phyloP scores from a whole-genome alignment of 257 asterid genomes.

The Apocynum venetum region DNA sequence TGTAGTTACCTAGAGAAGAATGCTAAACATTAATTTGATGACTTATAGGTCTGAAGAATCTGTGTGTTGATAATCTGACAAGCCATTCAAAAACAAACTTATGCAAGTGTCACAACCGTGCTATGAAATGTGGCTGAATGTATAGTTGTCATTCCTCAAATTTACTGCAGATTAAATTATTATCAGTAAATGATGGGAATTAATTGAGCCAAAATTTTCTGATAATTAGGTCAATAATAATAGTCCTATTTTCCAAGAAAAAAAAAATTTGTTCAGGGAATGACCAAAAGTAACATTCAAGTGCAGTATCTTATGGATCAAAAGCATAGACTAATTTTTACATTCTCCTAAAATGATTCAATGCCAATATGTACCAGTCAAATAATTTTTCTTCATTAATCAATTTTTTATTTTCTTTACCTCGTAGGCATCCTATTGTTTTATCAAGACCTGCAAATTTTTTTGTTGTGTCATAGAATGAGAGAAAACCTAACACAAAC shows the following conservation, averaged over 20 bases:
- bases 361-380: background rate
- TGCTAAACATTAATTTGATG: background rate
- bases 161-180: background rate
- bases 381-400: background rate
- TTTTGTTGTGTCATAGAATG: background rate
- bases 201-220: slow-evolving; percentile 1
- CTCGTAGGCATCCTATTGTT: too few relatives aligned
- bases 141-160: background rate
- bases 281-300: background rate
- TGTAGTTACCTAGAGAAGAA: background rate
- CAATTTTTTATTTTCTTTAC: background rate
- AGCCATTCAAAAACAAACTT: background rate
- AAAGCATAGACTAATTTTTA: background rate
- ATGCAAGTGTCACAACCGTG: background rate
- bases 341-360: background rate
- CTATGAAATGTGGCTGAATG: background rate
- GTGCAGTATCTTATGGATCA: background rate
- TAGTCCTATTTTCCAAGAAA: background rate
- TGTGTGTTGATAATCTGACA: background rate
- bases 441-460: too few relatives aligned
- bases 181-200: background rate
- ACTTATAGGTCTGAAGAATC: background rate
- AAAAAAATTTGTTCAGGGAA: background rate
- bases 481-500: background rate
- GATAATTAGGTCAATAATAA: background rate